These are phyloP conservation scores for Verticillium nubilum DNA, from an alignment of 2,329 filamentous ascomycete genomes.

Conservation along the genomic window DNA sequence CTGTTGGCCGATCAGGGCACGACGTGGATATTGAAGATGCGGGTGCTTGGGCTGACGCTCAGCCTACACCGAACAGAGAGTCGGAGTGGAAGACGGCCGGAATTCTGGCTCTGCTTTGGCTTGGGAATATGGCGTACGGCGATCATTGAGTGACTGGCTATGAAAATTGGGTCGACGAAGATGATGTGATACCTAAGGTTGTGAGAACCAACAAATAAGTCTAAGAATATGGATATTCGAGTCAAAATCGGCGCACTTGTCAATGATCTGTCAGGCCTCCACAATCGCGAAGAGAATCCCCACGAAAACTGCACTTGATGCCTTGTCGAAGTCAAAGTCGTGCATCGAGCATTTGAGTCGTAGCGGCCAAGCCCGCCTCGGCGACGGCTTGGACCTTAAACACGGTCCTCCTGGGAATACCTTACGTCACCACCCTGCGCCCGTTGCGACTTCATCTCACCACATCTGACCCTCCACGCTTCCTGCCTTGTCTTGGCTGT, in stretches of 20 bases:
- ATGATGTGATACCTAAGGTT: neutral
- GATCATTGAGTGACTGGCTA: neutral
- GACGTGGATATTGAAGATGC: neutral
- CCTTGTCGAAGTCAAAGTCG: too few relatives aligned
- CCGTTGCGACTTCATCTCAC: neutral
- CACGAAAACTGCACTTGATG: too few relatives aligned
- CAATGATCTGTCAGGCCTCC: too few relatives aligned
- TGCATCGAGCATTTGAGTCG: neutral
- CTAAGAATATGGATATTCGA: neutral
- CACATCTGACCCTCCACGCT: neutral
- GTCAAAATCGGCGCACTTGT: too few relatives aligned
- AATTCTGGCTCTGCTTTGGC: conserved; percentile 7
- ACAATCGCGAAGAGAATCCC: too few relatives aligned
- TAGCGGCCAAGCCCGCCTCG: neutral
- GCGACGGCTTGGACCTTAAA: neutral
- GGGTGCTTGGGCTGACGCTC: neutral
- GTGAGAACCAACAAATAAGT: too few relatives aligned
- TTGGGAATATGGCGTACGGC: conserved; percentile 10
- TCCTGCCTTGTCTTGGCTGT: neutral
- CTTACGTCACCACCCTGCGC: neutral
- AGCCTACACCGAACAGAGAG: neutral
- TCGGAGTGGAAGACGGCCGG: conserved; percentile 3
- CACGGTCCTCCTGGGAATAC: neutral
- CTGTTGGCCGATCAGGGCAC: neutral
- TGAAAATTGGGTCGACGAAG: neutral